Evolutionary conservation across 2,329 filamentous ascomycete genomes (phyloP).

Genomic region (Neospermospora avenae): DNA sequence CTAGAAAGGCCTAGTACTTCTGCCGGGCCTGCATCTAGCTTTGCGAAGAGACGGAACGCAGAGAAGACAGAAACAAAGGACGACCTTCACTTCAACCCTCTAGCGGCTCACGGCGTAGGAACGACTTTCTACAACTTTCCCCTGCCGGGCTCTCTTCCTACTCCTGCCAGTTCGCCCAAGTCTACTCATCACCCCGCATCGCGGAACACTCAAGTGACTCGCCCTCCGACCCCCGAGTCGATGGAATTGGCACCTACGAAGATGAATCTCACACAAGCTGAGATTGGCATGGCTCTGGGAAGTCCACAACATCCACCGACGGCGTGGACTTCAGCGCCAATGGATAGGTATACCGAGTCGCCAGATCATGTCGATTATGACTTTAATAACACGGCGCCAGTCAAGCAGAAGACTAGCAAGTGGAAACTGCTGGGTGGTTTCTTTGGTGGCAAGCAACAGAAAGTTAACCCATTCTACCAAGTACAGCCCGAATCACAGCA

Average conservation of each 20-base stretch:
- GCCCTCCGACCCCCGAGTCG: conserved; percentile 22
- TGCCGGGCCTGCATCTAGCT: conserved; percentile 25
- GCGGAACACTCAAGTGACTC: conserved; percentile 17
- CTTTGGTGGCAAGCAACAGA: conserved; percentile 44
- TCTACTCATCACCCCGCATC: conserved; percentile 16
- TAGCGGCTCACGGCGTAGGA: conserved; percentile 28
- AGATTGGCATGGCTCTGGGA: conserved; percentile 71
- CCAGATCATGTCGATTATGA: conserved; percentile 22
- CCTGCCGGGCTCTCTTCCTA: conserved; percentile 28
- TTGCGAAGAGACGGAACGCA: conserved; percentile 21
- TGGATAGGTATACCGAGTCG: conserved; percentile 20
- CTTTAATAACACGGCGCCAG: conserved; percentile 4
- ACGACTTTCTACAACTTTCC: conserved; percentile 32
- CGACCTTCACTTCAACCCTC: conserved; percentile 33
- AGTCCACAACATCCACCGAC: conserved; percentile 52
- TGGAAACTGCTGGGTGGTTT: conserved; percentile 56
- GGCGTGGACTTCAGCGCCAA: conserved; percentile 21
- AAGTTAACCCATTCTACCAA: conserved; percentile 32
- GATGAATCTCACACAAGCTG: conserved; percentile 20
- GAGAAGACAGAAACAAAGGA: conserved; percentile 33
- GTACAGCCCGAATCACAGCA: conserved; percentile 27
- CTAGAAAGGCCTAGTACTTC: conserved; percentile 33
- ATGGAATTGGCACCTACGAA: conserved; percentile 14
- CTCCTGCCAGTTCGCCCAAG: conserved; percentile 19
- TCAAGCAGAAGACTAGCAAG: conserved; percentile 46